phyloP scores from a whole-genome alignment of 176 grass and related monocot genomes.

The Triticum monococcum region DNA sequence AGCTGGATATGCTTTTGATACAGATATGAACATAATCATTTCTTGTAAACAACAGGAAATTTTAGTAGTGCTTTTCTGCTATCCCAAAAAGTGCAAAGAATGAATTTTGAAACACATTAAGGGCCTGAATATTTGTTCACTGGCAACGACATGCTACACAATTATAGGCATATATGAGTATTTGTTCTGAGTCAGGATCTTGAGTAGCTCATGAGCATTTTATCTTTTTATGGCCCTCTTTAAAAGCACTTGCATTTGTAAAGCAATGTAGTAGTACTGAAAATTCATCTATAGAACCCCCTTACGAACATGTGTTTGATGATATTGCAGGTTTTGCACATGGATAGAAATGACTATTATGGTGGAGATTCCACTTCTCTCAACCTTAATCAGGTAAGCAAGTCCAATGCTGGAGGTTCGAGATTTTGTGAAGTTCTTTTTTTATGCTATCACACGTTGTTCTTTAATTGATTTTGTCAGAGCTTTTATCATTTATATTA shows the following conservation, averaged over 20 bases:
- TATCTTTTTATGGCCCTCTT: conserved; percentile 12
- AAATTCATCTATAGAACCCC: conserved; percentile 7
- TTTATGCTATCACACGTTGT: background rate
- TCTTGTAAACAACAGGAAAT: background rate
- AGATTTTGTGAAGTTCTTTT: conserved; percentile 1
- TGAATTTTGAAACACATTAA: background rate
- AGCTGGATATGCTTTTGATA: background rate
- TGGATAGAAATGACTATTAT: conserved; percentile 97
- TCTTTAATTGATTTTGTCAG: conserved; percentile 1
- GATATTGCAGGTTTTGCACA: conserved; percentile 75
- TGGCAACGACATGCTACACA: background rate
- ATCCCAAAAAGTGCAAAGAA: background rate
- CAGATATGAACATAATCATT: background rate
- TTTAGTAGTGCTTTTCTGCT: background rate
- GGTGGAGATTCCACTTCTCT: conserved; percentile 92
- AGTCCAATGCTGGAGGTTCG: background rate
- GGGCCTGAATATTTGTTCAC: background rate
- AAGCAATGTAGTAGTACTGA: background rate
- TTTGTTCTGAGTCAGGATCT: background rate
- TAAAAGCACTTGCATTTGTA: background rate
- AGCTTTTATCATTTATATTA: conserved; percentile 1
- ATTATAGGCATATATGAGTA: background rate
- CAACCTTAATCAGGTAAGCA: conserved; percentile 77
- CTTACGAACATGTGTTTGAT: background rate
- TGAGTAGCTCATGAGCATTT: background rate